phyloP scores from a whole-genome alignment of 352 stramenopile species.

The Phytophthora pisi region DNA sequence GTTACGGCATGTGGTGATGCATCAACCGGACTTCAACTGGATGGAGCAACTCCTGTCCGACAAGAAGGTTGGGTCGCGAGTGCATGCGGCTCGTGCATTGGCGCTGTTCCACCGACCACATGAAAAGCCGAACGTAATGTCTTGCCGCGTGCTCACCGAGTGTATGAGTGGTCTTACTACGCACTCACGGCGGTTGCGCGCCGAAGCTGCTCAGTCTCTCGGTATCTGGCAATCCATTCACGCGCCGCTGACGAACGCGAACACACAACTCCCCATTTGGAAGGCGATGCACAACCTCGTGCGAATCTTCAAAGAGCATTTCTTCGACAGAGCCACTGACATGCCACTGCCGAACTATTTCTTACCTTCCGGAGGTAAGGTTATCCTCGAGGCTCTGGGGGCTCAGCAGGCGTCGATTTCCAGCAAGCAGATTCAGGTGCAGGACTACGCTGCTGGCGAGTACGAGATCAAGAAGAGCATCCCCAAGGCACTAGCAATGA shows the following conservation, averaged over 20 bases:
- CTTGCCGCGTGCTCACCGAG: slow-evolving; percentile 80
- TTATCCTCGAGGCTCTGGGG: slow-evolving; percentile 79
- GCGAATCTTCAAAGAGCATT: slow-evolving; percentile 91
- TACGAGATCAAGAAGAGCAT: slow-evolving; percentile 91
- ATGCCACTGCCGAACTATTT: slow-evolving; percentile 91
- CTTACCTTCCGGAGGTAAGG: slow-evolving; percentile 80
- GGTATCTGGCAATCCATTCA: slow-evolving; percentile 89
- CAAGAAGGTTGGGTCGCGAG: slow-evolving; percentile 83
- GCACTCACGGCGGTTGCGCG: slow-evolving; percentile 75
- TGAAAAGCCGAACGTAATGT: slow-evolving; percentile 89
- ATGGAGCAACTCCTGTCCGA: slow-evolving; percentile 87
- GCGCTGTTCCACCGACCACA: slow-evolving; percentile 81
- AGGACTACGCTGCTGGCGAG: slow-evolving; percentile 84
- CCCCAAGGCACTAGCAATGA: slow-evolving; percentile 74
- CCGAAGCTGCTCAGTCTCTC: slow-evolving; percentile 75
- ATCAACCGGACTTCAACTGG: slow-evolving; percentile 90
- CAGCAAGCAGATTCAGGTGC: slow-evolving; percentile 86
- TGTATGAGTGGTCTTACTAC: slow-evolving; percentile 87
- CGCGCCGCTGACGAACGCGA: slow-evolving; percentile 79
- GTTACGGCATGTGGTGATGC: slow-evolving; percentile 85
- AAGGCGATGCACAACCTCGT: slow-evolving; percentile 88
- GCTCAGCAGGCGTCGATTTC: slow-evolving; percentile 81
- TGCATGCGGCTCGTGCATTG: slow-evolving; percentile 77
- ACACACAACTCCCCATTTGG: slow-evolving; percentile 82
- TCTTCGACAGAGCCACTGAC: slow-evolving; percentile 80